Conservation (phyloP, 306 rosid genomes). For the Myrica gale region DNA sequence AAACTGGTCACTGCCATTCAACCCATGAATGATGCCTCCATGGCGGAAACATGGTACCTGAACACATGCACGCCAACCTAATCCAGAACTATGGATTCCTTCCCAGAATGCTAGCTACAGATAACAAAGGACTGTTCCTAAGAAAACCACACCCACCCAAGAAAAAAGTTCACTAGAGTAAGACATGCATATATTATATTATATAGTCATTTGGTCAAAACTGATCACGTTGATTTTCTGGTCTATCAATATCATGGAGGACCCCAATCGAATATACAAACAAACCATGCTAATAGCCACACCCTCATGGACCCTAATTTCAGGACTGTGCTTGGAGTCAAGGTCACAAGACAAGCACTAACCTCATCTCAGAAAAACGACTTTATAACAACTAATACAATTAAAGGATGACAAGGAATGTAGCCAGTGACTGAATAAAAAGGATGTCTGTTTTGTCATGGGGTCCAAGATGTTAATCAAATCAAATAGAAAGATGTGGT, state of each 20-base stretch:
- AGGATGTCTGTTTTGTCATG: constrained; percentile 35
- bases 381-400: constrained; percentile 37
- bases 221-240: constrained; percentile 20
- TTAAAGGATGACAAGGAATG: constrained; percentile 34
- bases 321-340: constrained; percentile 32
- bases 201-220: constrained; percentile 33
- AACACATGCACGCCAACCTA: background rate
- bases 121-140: background rate
- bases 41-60: background rate
- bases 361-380: constrained; percentile 37
- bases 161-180: constrained; percentile 2
- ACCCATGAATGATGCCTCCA: background rate
- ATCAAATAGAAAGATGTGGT: constrained; percentile 35
- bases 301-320: constrained; percentile 39
- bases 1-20: no score
- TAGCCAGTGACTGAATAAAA: constrained; percentile 39
- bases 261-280: constrained; percentile 18
- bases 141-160: background rate
- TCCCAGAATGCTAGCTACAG: background rate
- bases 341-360: constrained; percentile 47
- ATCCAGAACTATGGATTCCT: background rate
- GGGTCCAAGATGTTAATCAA: constrained; percentile 36
- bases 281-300: constrained; percentile 27
- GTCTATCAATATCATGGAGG: constrained; percentile 24
- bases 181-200: constrained; percentile 21